Evolutionary conservation across 2,329 filamentous ascomycete genomes (phyloP).

Genomic region (Penicillium hordei): DNA sequence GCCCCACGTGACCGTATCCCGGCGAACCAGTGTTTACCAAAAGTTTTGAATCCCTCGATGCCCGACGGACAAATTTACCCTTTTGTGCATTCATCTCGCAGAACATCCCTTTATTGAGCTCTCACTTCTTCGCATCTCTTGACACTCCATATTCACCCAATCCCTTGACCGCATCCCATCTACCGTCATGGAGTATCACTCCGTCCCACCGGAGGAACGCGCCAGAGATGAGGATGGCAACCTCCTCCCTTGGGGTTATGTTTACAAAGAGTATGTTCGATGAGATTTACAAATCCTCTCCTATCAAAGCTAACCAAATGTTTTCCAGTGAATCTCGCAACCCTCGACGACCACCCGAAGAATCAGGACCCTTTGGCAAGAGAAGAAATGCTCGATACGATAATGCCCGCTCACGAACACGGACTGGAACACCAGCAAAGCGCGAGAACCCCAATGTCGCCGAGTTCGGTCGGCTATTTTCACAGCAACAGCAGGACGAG

Average conservation of each 20-base stretch:
- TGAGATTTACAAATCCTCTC: not conserved
- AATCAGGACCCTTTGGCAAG: slow-evolving; percentile 63
- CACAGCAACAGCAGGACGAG: slow-evolving; percentile 47
- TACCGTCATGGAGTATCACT: slow-evolving; percentile 61
- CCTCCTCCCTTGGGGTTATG: slow-evolving; percentile 62
- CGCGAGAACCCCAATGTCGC: slow-evolving; percentile 56
- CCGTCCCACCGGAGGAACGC: slow-evolving; percentile 62
- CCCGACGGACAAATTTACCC: not conserved
- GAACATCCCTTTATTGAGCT: not conserved
- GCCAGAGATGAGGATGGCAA: slow-evolving; percentile 60
- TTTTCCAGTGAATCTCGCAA: slow-evolving; percentile 47
- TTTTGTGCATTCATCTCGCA: not conserved
- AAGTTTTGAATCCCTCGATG: slow-evolving; percentile 10
- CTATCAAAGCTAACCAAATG: not conserved
- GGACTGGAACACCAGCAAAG: slow-evolving; percentile 59
- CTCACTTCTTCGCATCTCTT: not conserved
- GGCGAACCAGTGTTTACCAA: slow-evolving; percentile 28
- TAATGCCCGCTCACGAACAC: slow-evolving; percentile 52
- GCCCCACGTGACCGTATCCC: slow-evolving; percentile 26
- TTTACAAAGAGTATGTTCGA: slow-evolving; percentile 58
- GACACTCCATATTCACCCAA: not conserved
- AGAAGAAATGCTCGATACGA: slow-evolving; percentile 48
- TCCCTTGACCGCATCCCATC: not conserved
- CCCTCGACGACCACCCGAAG: slow-evolving; percentile 55
- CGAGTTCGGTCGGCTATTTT: slow-evolving; percentile 48